These are phyloP conservation scores for Tephrocybe rancida DNA, from an alignment of 768 basidiomycete species.

Conservation along the genomic window DNA sequence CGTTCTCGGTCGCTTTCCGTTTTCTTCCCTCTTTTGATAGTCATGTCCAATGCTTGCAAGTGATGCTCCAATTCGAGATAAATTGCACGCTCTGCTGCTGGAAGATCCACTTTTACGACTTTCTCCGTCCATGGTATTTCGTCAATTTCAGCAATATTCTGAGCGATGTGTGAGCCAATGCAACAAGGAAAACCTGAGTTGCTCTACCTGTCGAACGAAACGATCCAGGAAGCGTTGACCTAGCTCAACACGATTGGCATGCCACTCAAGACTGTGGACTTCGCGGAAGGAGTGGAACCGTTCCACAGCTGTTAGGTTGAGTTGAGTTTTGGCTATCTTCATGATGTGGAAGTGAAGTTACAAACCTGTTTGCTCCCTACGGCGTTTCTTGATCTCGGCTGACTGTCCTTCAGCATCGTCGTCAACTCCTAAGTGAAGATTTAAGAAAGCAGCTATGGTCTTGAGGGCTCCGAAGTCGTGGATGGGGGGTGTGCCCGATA, in stretches of 20 bases:
- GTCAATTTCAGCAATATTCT: conserved; percentile 97
- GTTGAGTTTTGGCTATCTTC: conserved; percentile 15
- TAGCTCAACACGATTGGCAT: conserved; percentile 79
- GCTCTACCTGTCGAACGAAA: conserved; percentile 78
- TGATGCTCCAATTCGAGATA: conserved; percentile 95
- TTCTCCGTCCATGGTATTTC: conserved; percentile 84
- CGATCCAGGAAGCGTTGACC: conserved; percentile 83
- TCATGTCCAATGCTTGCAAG: conserved; percentile 89
- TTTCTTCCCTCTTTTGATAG: conserved; percentile 60
- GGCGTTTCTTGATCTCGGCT: conserved; percentile 75
- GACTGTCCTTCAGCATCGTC: conserved; percentile 85
- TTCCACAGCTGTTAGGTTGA: conserved; percentile 66
- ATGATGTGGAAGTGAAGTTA: conserved; percentile 5
- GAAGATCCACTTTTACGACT: conserved; percentile 68
- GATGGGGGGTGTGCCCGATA: conserved; percentile 96
- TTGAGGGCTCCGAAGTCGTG: conserved; percentile 90
- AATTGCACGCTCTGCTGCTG: conserved; percentile 92
- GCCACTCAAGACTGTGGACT: conserved; percentile 91
- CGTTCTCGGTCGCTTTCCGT: conserved; percentile 87
- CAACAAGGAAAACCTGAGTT: conserved; percentile 9
- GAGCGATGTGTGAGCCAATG: conserved; percentile 2
- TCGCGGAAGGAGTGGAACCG: conserved; percentile 97
- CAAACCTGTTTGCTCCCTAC: conserved; percentile 79
- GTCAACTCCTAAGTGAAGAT: conserved; percentile 89
- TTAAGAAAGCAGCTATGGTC: conserved; percentile 86